Evolutionary conservation across 2,329 filamentous ascomycete species (phyloP), one percentile per base, ranked within the genome.

Genomic region (Camillea tinctor): DNA sequence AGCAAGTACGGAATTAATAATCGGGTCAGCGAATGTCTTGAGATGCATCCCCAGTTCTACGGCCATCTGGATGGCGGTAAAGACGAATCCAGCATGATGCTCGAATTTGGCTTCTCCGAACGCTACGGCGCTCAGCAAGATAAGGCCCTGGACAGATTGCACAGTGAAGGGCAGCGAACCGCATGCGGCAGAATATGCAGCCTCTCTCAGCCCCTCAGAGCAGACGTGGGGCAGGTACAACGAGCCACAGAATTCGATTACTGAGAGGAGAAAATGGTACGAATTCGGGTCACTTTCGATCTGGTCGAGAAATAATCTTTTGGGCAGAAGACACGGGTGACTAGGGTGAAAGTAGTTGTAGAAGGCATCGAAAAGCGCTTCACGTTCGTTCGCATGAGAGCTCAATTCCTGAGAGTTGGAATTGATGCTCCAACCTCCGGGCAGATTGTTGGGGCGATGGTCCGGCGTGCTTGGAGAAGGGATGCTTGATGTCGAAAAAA

Each of bases 161-260:
- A 69, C 67, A 5, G 71, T 74, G 56, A 72, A 72, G 3, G 73
- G 72, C 30, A 75, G 61, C 8, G 67, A 64, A 7, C 69, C 72
- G 52, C 72, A 74, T 52, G 73, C 73, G 49, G 70, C 66, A 51
- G 68, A 71, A 52, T 63, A 74, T n/a, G 65, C 74, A 24, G 62
- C 60, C 51, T 73, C 69, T 60, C 71, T 67, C 17, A 77, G 60
- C 13, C 75, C 72, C 17, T 69, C 66, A 5, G 75, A 72, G 11
- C 66, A 62, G 1, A 72, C 62, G 36, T 73, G 65, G 17, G 66
- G 58, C 6, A 67, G 65, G 63, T 75, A 77, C 5, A 77, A 63
- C 6, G 76, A 77, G n/a, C 75, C 76, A 17, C 77, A 74, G 50
- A 74, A 77, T 54, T 73, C 66, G 59, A 78, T 68, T 4, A 74